Conservation (phyloP, 2,329 filamentous ascomycete species). For the Aspergillus clavatus region DNA sequence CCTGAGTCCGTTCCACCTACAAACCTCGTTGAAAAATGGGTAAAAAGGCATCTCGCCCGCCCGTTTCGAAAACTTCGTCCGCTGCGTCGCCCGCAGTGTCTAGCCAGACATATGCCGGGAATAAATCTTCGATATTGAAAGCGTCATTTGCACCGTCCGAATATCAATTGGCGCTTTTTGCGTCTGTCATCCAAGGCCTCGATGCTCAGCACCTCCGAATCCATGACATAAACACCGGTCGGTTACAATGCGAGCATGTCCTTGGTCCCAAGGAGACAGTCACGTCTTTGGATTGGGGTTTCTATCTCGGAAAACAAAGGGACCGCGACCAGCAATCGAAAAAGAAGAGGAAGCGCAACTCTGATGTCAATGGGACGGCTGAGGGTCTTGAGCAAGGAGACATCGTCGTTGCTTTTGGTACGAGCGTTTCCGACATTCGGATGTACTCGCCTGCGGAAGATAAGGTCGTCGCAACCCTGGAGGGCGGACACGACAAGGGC, state of each 20-base stretch:
- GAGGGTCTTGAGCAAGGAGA: conserved; percentile 35
- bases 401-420: conserved; percentile 48
- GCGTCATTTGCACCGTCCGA: conserved; percentile 49
- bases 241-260: conserved; percentile 48
- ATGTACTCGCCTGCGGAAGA: conserved; percentile 48
- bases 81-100: conserved; percentile 36
- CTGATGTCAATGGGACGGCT: conserved; percentile 36
- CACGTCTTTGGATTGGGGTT: conserved; percentile 50
- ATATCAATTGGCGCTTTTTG: conserved; percentile 50
- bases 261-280: conserved; percentile 44
- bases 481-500: conserved; percentile 45
- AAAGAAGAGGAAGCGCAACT: conserved; percentile 50
- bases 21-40: conserved; percentile 36
- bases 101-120: conserved; percentile 33
- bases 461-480: conserved; percentile 42
- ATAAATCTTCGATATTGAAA: conserved; percentile 46
- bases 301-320: conserved; percentile 32
- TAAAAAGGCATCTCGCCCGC: conserved; percentile 42
- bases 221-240: conserved; percentile 48
- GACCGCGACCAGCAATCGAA: conserved; percentile 39
- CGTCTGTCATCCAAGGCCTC: conserved; percentile 50
- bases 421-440: conserved; percentile 45
- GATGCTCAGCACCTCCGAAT: conserved; percentile 50
- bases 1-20: conserved; percentile 1
- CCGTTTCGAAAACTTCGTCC: conserved; percentile 43